Base-by-base conservation (phyloP, 495 filamentous ascomycete species). In the Podospora pseudopauciseta region DNA sequence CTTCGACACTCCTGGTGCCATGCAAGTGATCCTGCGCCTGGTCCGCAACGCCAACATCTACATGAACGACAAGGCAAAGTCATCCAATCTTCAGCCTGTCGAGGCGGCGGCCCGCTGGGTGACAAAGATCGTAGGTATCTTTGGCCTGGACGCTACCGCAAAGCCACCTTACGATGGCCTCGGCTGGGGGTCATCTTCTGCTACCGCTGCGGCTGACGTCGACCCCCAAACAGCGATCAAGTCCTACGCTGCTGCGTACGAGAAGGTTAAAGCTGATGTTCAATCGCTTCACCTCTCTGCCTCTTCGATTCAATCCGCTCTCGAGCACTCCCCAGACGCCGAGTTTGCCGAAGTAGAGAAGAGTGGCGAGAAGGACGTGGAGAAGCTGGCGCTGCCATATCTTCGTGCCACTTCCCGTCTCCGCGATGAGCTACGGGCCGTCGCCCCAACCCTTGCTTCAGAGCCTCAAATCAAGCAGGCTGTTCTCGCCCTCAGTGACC, bases 1-100 rank as follows among this genome's bases (percentile, higher is more conserved):
- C 0, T 97, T 99, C 80, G 87, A 98, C 73, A 99, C 95, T 0
- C 85, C 90, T 13, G 79, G 79, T 28, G 92, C 88, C 2, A 92
- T 99, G 90, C 82, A 83, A 28, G 75, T 86, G 15, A 88, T 99
- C 64, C 87, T 87, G 3, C 85, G 90, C 58, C 83, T 97, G 13
- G 89, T 98, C 67, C 85, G 86, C 5, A 84, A 90, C 61, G 87
- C 87, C 65, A 94, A 96, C 78, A 85, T 85, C 65, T 88, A 90
- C 77, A 92, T 91, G 74, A 78, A 80, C 59, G 76, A 82, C 20
- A 69, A 84, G 62, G 78, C 83, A 18, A 74, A 82, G 18, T 79
- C 83, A 28, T 63, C 86, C 28, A 82, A 86, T 59, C 74, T 87
- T 1, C 77, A 81, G 34, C 84, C 84, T 20, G 77, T 89, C 9